Conservation (phyloP, 2,329 filamentous ascomycete genomes). For the Uncinocarpus reesii region DNA sequence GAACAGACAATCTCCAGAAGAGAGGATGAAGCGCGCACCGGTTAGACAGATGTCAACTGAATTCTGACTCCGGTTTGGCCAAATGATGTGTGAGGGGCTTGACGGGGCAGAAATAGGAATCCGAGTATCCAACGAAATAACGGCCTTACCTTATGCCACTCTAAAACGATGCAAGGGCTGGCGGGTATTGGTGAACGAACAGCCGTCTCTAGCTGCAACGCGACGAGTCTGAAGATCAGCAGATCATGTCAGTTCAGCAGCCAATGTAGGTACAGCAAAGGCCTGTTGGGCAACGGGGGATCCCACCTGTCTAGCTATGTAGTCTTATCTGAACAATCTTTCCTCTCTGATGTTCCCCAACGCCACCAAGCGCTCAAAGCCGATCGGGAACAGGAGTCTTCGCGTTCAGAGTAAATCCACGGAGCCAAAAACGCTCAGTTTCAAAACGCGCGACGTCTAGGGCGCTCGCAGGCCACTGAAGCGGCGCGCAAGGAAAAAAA, state of each 20-base stretch:
- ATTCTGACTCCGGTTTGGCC: too few relatives aligned
- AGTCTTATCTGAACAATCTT: conserved; percentile 1
- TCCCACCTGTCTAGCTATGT: not conserved
- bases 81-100: not conserved
- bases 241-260: not conserved
- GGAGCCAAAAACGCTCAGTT: not conserved
- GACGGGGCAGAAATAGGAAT: not conserved
- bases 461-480: not conserved
- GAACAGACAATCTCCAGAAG: not conserved
- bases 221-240: conserved; percentile 2
- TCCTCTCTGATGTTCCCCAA: not conserved
- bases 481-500: not conserved
- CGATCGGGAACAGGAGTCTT: not conserved
- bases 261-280: not conserved
- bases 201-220: conserved; percentile 3
- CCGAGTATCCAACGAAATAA: not conserved
- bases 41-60: not conserved
- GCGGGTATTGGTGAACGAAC: conserved; percentile 6
- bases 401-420: not conserved
- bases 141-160: conserved; percentile 8
- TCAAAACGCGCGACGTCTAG: not conserved
- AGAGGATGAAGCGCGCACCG: not conserved
- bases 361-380: conserved; percentile 6
- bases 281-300: not conserved
- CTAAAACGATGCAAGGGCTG: conserved; percentile 4